phyloP scores from a whole-genome alignment of 139 green algal species.

The Desmodesmus armatus region DNA sequence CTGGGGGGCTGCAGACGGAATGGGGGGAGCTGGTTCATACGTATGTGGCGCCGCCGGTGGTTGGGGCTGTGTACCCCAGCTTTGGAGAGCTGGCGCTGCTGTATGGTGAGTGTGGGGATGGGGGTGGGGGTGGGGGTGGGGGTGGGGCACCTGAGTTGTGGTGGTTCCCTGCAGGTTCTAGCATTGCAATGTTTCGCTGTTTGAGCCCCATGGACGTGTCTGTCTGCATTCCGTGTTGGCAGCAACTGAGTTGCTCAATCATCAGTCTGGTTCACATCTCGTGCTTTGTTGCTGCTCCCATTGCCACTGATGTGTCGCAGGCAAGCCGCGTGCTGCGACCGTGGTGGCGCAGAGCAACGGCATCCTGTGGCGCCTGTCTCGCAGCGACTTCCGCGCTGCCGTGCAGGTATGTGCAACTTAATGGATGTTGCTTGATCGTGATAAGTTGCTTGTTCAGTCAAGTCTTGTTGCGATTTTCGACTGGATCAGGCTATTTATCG shows the following conservation, averaged over 20 bases:
- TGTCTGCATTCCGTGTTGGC: too few relatives aligned
- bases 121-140: too few relatives aligned
- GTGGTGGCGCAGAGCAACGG: conserved; percentile 73
- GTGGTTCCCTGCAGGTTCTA: too few relatives aligned
- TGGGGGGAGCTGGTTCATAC: conserved; percentile 68
- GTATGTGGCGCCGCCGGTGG: conserved; percentile 46
- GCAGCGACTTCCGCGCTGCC: conserved; percentile 57
- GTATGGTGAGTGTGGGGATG: conserved; percentile 53
- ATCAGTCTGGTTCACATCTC: too few relatives aligned
- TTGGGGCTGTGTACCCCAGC: conserved; percentile 46
- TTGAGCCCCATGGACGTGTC: too few relatives aligned
- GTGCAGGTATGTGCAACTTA: not conserved
- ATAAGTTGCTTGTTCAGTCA: too few relatives aligned
- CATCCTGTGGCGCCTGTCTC: conserved; percentile 74
- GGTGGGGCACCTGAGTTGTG: not conserved
- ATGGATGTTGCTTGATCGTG: not conserved
- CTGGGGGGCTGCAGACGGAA: conserved; percentile 35
- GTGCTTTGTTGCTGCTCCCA: too few relatives aligned
- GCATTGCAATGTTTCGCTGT: too few relatives aligned
- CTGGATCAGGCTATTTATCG: too few relatives aligned
- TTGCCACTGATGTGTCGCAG: conserved; percentile 14
- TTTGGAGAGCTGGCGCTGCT: conserved; percentile 84
- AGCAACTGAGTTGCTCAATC: too few relatives aligned
- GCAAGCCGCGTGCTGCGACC: conserved; percentile 70
- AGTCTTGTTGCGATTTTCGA: too few relatives aligned